phyloP scores from a whole-genome alignment of 164 flowering plant species.

The Vitis labrusca region DNA sequence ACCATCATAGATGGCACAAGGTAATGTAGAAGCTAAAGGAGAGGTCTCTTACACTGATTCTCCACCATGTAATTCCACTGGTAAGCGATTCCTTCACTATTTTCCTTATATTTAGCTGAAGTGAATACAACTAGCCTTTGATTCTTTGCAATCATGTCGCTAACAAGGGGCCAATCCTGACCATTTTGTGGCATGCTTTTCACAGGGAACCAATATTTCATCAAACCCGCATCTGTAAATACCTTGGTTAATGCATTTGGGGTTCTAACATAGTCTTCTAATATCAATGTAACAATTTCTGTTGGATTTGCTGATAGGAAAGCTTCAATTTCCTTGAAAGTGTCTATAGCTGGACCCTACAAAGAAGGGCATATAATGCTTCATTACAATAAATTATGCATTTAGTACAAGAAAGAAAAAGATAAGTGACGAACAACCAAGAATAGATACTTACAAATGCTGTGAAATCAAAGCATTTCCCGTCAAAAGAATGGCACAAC shows the following conservation, averaged over 20 bases:
- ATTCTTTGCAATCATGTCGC: slow-evolving; percentile 61
- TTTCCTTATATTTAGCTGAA: slow-evolving; percentile 50
- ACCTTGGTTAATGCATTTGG: slow-evolving; percentile 62
- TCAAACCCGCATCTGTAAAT: slow-evolving; percentile 56
- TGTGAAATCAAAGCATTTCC: slow-evolving; percentile 58
- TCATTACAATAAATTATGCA: neutral
- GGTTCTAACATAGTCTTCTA: slow-evolving; percentile 75
- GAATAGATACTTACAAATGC: slow-evolving; percentile 54
- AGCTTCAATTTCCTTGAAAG: slow-evolving; percentile 52
- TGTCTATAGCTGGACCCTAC: slow-evolving; percentile 55
- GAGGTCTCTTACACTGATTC: slow-evolving; percentile 51
- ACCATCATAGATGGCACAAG: too few species aligned
- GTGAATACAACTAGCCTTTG: slow-evolving; percentile 74
- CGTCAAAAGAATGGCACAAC: slow-evolving; percentile 77
- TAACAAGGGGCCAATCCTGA: slow-evolving; percentile 73
- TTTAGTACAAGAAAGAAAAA: neutral
- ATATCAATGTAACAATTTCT: slow-evolving; percentile 61
- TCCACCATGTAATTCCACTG: slow-evolving; percentile 86
- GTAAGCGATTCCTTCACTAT: slow-evolving; percentile 78
- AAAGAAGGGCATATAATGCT: neutral
- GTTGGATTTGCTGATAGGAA: slow-evolving; percentile 54
- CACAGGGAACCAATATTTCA: slow-evolving; percentile 77
- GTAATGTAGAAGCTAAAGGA: neutral
- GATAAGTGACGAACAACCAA: too few species aligned
- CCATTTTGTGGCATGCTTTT: slow-evolving; percentile 68